Conservation (phyloP, 2,329 filamentous ascomycete species). For the Neocatenulostroma microsporum region DNA sequence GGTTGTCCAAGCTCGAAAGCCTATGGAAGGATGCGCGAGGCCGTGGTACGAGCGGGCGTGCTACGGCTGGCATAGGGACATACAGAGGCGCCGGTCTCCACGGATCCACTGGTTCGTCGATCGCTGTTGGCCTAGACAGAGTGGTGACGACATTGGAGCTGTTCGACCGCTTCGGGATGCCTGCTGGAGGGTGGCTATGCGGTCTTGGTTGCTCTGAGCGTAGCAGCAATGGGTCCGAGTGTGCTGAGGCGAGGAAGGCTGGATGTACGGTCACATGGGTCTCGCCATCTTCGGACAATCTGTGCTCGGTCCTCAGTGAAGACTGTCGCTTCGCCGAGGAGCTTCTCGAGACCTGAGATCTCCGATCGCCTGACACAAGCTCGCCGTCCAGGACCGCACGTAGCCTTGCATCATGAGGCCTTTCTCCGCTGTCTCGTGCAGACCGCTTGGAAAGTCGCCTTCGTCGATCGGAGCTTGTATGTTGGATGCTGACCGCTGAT, state of each 20-base stretch:
- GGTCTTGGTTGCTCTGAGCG: constrained; percentile 4
- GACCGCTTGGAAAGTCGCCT: background rate
- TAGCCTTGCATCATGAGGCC: constrained; percentile 2
- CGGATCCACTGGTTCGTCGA: constrained; percentile 8
- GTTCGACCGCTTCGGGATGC: background rate
- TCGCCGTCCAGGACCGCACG: background rate
- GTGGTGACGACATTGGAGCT: too few relatives aligned
- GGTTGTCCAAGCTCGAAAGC: constrained; percentile 26
- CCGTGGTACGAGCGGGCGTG: background rate
- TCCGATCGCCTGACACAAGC: too few relatives aligned
- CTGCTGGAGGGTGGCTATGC: constrained; percentile 8
- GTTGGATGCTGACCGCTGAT: background rate
- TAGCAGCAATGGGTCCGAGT: constrained; percentile 3
- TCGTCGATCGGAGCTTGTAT: background rate
- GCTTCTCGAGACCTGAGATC: background rate
- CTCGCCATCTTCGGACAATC: constrained; percentile 8
- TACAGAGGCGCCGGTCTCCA: constrained; percentile 16
- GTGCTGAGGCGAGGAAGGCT: constrained; percentile 9
- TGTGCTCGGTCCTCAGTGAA: constrained; percentile 16
- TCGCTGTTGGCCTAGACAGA: too few relatives aligned
- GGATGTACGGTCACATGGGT: constrained; percentile 7
- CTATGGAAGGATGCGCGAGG: constrained; percentile 19
- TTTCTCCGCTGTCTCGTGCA: background rate
- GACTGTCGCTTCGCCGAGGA: constrained; percentile 14
- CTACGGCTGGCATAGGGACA: background rate